Evolutionary conservation across 1,139 yeast species (phyloP), one percentile per base, ranked within the genome.

Genomic region (Pichia cactophila): DNA sequence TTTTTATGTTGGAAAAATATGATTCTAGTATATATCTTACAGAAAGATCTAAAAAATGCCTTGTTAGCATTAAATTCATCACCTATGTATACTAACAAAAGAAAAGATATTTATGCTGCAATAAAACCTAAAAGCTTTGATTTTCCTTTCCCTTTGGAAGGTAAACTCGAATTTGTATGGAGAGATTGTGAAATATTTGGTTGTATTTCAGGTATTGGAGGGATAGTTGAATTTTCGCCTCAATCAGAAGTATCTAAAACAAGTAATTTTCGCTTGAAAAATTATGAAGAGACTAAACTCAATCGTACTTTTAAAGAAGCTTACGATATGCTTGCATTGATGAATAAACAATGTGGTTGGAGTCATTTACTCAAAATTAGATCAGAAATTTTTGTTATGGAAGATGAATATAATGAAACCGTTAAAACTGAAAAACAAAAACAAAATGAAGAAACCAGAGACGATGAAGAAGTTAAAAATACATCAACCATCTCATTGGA

Each of bases 381-480:
- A 58, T 86, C 96, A 4, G 78, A 81, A 51, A 89, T 88, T 1
- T 92, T 92, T 66, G 92, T 92, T 33, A 92, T 92, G 98, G 97
- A 90, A 65, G 92, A 86, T 54, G 98, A 92, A 62, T 87, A 86
- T 58, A 57, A 61, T 43, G 56, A 58, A 42, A 46, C 55, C 4
- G 47, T 56, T 26, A 44, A 51, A 20, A 44, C 48, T 28, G 62
- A 60, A 41, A 45, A 46, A 33, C 42, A 50, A 17, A 46, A 44
- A 23, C 50, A 48, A 16, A 42, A 33, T 11, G 41, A 41, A 50
- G 12, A 49, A 44, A 16, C 36, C 33, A 28, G 8, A 38, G 12
- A 58, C 3, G 38, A 16, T 16, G 38, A 35, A 16, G 38, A 35
- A 5, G 23, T 35, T 17, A 49, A 54, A 29, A 57, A 55, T 46